These are phyloP conservation scores for Sporothrix brasiliensis DNA, from an alignment of 2,329 filamentous ascomycete genomes.

Conservation along the genomic window DNA sequence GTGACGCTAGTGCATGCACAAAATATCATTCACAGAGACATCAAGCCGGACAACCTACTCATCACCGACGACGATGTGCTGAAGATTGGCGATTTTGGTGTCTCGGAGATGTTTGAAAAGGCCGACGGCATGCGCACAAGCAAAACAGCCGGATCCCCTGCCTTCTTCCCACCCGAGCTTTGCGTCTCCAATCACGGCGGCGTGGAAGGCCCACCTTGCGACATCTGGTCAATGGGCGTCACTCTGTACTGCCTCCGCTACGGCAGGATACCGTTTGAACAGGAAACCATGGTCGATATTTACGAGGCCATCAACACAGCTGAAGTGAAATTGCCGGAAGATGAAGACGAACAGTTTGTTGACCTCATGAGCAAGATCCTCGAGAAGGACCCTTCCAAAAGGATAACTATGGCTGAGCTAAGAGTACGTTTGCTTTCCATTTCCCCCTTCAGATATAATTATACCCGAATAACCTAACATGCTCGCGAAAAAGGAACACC, in stretches of 20 bases:
- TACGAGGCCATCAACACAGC: slow-evolving; percentile 86
- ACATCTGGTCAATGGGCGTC: slow-evolving; percentile 98
- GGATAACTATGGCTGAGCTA: slow-evolving; percentile 81
- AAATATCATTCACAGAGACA: slow-evolving; percentile 92
- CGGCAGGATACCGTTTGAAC: slow-evolving; percentile 83
- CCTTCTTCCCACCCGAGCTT: slow-evolving; percentile 90
- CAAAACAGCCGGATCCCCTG: slow-evolving; percentile 92
- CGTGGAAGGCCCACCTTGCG: slow-evolving; percentile 84
- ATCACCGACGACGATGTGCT: slow-evolving; percentile 89
- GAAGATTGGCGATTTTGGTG: slow-evolving; percentile 98
- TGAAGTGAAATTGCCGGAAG: slow-evolving; percentile 61
- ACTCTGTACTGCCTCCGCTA: slow-evolving; percentile 92
- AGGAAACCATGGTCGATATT: slow-evolving; percentile 76
- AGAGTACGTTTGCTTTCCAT: slow-evolving; percentile 61
- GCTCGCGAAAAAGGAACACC: slow-evolving; percentile 67
- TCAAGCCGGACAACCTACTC: slow-evolving; percentile 95
- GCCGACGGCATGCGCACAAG: slow-evolving; percentile 80
- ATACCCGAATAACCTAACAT: slow-evolving; percentile 28
- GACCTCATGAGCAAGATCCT: slow-evolving; percentile 75
- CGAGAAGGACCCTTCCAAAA: slow-evolving; percentile 80
- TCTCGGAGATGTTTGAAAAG: slow-evolving; percentile 97
- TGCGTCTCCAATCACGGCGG: slow-evolving; percentile 85
- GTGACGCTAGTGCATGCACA: slow-evolving; percentile 74
- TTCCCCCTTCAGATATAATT: slow-evolving; percentile 29
- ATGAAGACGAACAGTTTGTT: slow-evolving; percentile 68